These are phyloP conservation scores for Yamadazyma akitaensis DNA, from an alignment of 805 yeast species.

Conservation along the genomic window DNA sequence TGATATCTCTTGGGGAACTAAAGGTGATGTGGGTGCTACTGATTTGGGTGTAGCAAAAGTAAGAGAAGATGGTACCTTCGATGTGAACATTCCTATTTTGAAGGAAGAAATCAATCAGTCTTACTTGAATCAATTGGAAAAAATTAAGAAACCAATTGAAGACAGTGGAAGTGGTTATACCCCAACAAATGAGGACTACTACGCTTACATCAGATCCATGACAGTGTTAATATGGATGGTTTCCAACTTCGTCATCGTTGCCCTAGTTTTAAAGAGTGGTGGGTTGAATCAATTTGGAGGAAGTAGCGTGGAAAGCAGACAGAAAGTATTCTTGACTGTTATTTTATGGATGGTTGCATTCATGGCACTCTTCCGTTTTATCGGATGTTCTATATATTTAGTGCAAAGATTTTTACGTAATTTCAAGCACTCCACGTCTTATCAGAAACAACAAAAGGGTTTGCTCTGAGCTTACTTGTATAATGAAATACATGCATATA, in stretches of 20 bases:
- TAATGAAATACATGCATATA: conserved; percentile 1
- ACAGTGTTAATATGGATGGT: conserved; percentile 46
- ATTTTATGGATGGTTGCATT: conserved; percentile 62
- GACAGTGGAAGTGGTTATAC: conserved; percentile 21
- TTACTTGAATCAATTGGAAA: conserved; percentile 49
- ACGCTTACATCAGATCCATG: conserved; percentile 44
- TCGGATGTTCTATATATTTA: conserved; percentile 53
- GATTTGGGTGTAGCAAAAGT: conserved; percentile 55
- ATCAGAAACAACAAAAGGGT: conserved; percentile 13
- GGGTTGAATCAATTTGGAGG: conserved; percentile 41
- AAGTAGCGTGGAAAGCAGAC: conserved; percentile 30
- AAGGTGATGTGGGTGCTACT: conserved; percentile 59
- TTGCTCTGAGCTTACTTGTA: conserved; percentile 5
- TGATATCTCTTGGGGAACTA: conserved; percentile 75
- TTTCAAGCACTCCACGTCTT: conserved; percentile 19
- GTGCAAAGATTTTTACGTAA: conserved; percentile 28
- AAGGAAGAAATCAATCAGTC: conserved; percentile 53
- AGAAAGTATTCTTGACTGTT: conserved; percentile 46
- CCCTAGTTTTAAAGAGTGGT: conserved; percentile 42
- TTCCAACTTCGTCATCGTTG: conserved; percentile 39
- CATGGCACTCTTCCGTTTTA: conserved; percentile 53
- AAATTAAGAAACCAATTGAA: conserved; percentile 45
- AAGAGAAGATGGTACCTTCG: conserved; percentile 53
- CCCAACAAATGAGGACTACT: conserved; percentile 42
- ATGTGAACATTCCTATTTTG: conserved; percentile 50